phyloP scores from a whole-genome alignment of 805 yeast species.

The Helenozyma rhizophorensis region DNA sequence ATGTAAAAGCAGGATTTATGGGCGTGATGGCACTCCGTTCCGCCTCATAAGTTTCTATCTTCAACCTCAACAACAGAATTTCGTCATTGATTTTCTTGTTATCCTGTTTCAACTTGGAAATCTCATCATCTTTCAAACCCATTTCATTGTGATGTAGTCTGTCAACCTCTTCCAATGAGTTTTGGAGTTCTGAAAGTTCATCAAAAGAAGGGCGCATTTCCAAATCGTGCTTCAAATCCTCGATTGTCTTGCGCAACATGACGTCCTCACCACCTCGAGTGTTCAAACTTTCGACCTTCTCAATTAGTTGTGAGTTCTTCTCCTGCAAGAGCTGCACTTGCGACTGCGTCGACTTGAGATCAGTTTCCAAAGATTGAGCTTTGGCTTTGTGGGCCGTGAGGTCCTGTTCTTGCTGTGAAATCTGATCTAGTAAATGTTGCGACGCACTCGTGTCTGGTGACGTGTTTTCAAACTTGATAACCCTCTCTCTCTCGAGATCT shows the following conservation, averaged over 20 bases:
- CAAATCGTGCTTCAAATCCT: conserved; percentile 27
- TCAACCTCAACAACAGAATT: conserved; percentile 3
- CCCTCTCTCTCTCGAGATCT: neutral
- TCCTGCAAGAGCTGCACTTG: too few relatives aligned
- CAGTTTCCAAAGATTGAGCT: too few relatives aligned
- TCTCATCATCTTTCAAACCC: conserved; percentile 21
- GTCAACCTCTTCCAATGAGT: conserved; percentile 40
- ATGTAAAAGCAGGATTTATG: neutral
- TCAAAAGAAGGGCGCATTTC: conserved; percentile 38
- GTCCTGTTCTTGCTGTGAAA: too few relatives aligned
- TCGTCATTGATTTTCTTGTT: conserved; percentile 20
- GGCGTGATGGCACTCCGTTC: neutral
- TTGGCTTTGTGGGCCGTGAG: too few relatives aligned
- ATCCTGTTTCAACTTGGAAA: conserved; percentile 18
- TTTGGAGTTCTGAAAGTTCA: conserved; percentile 41
- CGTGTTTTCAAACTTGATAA: neutral
- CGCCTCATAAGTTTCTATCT: neutral
- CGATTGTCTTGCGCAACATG: conserved; percentile 12
- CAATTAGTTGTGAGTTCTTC: too few relatives aligned
- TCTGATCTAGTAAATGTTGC: too few relatives aligned
- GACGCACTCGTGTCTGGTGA: neutral
- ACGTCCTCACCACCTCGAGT: neutral
- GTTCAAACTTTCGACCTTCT: too few relatives aligned
- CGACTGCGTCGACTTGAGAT: too few relatives aligned
- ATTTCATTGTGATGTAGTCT: conserved; percentile 33